phyloP scores from a whole-genome alignment of 345 rosid genomes.

The Lepidium sativum region DNA sequence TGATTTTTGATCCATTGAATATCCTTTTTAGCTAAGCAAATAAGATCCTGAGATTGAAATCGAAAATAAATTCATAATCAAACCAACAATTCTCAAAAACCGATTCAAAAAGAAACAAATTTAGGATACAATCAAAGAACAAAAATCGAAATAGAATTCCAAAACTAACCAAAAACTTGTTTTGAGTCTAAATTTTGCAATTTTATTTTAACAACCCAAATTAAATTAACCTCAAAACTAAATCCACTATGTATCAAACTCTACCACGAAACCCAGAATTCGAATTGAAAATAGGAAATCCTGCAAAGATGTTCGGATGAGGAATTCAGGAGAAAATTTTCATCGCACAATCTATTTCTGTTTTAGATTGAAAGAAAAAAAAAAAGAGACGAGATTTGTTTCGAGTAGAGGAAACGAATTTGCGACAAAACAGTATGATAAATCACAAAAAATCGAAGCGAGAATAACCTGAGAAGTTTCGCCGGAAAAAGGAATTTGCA shows the following conservation, averaged over 20 bases:
- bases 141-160: background rate
- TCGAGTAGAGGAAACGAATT: background rate
- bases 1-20: constrained; percentile 34
- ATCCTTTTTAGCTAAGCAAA: background rate
- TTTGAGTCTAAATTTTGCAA: background rate
- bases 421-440: background rate
- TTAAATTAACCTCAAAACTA: background rate
- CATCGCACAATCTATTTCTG: no score
- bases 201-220: background rate
- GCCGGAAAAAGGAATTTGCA: constrained; percentile 1
- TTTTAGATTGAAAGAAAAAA: background rate
- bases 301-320: background rate
- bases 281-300: background rate
- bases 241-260: no score
- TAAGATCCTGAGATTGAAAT: background rate
- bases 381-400: background rate
- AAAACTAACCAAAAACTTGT: background rate
- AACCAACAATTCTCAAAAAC: background rate
- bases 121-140: background rate
- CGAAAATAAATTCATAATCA: background rate
- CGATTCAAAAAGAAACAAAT: background rate
- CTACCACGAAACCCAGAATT: background rate
- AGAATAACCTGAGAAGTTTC: constrained; percentile 19
- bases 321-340: no score
- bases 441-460: background rate